A percentile compares a stretch with the other conserved stretches of the same genome.
These are phyloP conservation scores for Penicillium manginii DNA, from an alignment of 495 filamentous ascomycete genomes.

Conservation along the genomic window DNA sequence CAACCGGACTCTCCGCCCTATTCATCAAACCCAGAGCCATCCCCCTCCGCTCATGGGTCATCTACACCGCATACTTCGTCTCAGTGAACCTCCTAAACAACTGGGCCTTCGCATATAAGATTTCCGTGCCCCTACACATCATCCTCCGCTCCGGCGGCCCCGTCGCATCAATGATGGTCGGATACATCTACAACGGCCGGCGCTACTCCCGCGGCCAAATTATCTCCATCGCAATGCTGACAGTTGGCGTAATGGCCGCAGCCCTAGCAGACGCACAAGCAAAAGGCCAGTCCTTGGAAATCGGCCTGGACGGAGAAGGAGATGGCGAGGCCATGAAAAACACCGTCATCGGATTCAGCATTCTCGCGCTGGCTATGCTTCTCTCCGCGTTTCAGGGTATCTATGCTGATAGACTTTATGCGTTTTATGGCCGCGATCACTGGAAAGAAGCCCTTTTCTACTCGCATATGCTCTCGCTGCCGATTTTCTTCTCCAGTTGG, in stretches of 20 bases:
- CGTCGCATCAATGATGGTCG: constrained; percentile 88
- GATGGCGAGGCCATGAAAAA: background rate
- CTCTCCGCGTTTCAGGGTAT: constrained; percentile 93
- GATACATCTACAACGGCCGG: constrained; percentile 77
- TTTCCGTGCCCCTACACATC: constrained; percentile 96
- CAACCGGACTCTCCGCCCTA: constrained; percentile 59
- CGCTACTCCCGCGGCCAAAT: constrained; percentile 81
- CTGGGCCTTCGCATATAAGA: constrained; percentile 94
- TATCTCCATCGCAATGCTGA: constrained; percentile 77
- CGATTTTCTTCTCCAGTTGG: constrained; percentile 59
- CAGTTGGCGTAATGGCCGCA: constrained; percentile 79
- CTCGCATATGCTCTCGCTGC: constrained; percentile 77
- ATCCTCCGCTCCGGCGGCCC: constrained; percentile 94
- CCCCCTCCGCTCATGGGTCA: constrained; percentile 80
- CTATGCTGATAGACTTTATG: constrained; percentile 90
- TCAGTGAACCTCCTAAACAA: constrained; percentile 94
- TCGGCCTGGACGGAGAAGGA: too few species aligned
- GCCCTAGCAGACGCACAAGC: constrained; percentile 86
- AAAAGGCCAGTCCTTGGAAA: constrained; percentile 45
- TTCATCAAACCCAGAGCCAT: constrained; percentile 79
- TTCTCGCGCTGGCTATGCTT: constrained; percentile 87
- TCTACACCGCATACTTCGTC: constrained; percentile 91
- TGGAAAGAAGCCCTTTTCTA: constrained; percentile 99
- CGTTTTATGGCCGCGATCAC: constrained; percentile 74
- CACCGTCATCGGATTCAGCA: constrained; percentile 64